Evolutionary conservation across 2,329 filamentous ascomycete genomes (phyloP), one percentile per base, ranked within the genome.

Genomic region (Aschersonia sp.): DNA sequence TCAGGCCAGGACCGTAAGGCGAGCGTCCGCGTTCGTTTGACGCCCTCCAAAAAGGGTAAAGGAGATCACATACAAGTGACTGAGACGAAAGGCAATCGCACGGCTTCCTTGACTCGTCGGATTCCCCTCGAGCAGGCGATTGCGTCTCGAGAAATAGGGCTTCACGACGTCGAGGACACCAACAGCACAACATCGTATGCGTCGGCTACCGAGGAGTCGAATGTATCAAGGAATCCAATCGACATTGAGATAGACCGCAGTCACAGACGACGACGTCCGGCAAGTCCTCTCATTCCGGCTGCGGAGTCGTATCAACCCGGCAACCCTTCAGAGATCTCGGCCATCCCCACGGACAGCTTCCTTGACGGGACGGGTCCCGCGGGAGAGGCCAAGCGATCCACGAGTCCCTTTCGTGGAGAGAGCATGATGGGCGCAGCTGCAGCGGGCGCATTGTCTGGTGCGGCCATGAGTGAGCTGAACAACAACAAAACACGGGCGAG

Each of bases 21-120:
- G 10, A 94, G 87, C 62, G 87, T 96, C 47, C 78, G 76, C 60
- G 73, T 85, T 65, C 76, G 79, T 67, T 76, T 95, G 52, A 94
- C 87, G 11, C 89, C 89, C 11, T 87, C 85, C 57, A 81, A 79
- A 62, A 78, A 74, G 61, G 67, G 71, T 53, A 75, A 71, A 56
- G 79, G 79, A 64, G 87, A 89, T 60, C 86, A 85, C 60, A 82
- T 94, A 52, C 83, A 92, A 65, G 88, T 94, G 62, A 94, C 87
- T 49, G 85, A 92, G 65, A 82, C 82, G 49, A 83, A 79, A 61
- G 79, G 79, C 53, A 73, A 79, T 53, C 79, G 84, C 57, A 89
- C 83, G 65, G 75, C 83, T 14, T 86, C 74, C 6, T 52, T 62
- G 41, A 67, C 54, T 40, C 69, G 71, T 48, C 70, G 68, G 52